phyloP scores from a whole-genome alignment of 192 early-diverging fungal species.

The Chytriomyces hyalinus region DNA sequence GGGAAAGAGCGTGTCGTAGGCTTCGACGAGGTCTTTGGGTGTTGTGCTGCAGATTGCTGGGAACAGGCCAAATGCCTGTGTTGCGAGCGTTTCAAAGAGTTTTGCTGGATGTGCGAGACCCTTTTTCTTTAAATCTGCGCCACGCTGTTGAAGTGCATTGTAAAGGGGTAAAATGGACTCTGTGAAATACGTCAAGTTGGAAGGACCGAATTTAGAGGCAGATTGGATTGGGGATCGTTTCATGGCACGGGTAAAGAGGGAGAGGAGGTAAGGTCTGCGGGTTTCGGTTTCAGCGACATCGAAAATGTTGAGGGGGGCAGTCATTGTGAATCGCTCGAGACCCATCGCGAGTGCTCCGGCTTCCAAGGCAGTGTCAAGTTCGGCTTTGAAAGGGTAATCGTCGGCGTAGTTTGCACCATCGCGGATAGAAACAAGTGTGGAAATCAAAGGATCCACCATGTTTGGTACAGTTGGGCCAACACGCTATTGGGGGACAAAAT shows the following conservation, averaged over 20 bases:
- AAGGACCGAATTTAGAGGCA: conserved; percentile 42
- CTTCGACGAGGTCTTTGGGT: conserved; percentile 70
- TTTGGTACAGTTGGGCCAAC: conserved; percentile 67
- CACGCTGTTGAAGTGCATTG: conserved; percentile 7
- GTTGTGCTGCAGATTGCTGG: conserved; percentile 81
- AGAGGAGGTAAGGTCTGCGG: conserved; percentile 90
- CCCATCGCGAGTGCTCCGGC: conserved; percentile 82
- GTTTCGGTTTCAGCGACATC: conserved; percentile 55
- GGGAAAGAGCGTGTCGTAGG: conserved; percentile 63
- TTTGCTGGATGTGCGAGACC: conserved; percentile 64
- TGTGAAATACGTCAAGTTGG: conserved; percentile 28
- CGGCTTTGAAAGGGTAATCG: conserved; percentile 82
- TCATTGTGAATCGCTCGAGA: conserved; percentile 72
- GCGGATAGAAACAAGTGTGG: conserved; percentile 74
- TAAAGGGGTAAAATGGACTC: conserved; percentile 22
- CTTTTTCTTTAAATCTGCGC: conserved; percentile 12
- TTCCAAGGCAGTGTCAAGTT: conserved; percentile 81
- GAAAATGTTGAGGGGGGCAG: conserved; percentile 83
- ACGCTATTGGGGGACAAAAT: conserved; percentile 45
- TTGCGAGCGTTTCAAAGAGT: conserved; percentile 84
- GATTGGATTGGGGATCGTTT: conserved; percentile 46
- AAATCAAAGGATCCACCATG: conserved; percentile 64
- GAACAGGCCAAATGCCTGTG: conserved; percentile 88
- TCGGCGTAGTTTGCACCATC: conserved; percentile 66
- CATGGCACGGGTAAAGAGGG: conserved; percentile 79